Conservation (phyloP, 1,139 yeast species). For the Yamadazyma songkhlaensis region DNA sequence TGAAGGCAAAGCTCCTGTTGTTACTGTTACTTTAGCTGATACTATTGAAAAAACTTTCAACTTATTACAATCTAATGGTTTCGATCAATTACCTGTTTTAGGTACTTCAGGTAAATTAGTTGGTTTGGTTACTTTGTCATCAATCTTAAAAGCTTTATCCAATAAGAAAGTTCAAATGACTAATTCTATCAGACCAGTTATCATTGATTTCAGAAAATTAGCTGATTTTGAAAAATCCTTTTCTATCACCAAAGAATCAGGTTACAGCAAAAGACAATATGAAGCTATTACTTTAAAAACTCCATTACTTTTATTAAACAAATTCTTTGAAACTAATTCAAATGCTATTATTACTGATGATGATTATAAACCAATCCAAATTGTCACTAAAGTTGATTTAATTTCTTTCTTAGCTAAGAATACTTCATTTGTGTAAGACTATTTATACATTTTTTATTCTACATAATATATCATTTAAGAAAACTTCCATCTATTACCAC, state of each 20-base stretch:
- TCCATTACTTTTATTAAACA: conserved; percentile 64
- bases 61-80: conserved; percentile 71
- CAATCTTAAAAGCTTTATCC: conserved; percentile 66
- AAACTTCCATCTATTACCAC: conserved; percentile 98
- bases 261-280: conserved; percentile 64
- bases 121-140: conserved; percentile 78
- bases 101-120: conserved; percentile 57
- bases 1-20: conserved; percentile 70
- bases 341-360: conserved; percentile 80
- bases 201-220: conserved; percentile 73
- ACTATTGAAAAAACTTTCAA: conserved; percentile 67
- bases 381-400: conserved; percentile 85
- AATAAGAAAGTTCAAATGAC: conserved; percentile 59
- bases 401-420: conserved; percentile 51
- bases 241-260: conserved; percentile 57
- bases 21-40: conserved; percentile 64
- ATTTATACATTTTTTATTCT: conserved; percentile 1
- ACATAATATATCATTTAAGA: conserved; percentile 39
- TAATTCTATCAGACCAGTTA: conserved; percentile 59
- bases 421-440: conserved; percentile 10
- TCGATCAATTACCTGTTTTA: conserved; percentile 84
- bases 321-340: conserved; percentile 83
- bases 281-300: conserved; percentile 69
- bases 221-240: conserved; percentile 68
- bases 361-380: conserved; percentile 72